phyloP scores from a whole-genome alignment of 1,139 yeast species.

The Yamadazyma epiphylla region DNA sequence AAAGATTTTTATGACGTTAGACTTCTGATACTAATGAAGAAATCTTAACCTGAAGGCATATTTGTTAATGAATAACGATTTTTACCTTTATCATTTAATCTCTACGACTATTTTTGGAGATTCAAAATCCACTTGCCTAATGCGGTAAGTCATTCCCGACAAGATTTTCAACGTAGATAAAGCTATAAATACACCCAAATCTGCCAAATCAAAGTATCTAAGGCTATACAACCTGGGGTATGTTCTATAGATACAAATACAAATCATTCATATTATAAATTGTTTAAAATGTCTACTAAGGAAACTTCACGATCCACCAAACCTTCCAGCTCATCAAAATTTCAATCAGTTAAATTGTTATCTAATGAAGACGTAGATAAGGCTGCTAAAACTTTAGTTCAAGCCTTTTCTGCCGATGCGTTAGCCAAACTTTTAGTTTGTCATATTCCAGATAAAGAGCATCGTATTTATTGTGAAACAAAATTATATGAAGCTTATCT shows the following conservation, averaged over 20 bases:
- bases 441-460: conserved; percentile 36
- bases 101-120: too few relatives aligned
- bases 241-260: neutral
- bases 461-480: conserved; percentile 39
- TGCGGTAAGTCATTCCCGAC: too few relatives aligned
- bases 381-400: conserved; percentile 52
- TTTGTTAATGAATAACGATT: neutral
- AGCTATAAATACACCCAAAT: too few relatives aligned
- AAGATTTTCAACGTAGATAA: too few relatives aligned
- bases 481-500: conserved; percentile 55
- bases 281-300: conserved; percentile 1
- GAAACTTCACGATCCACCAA: conserved; percentile 1
- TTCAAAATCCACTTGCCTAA: too few relatives aligned
- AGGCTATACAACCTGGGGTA: too few relatives aligned
- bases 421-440: conserved; percentile 47
- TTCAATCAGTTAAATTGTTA: conserved; percentile 22
- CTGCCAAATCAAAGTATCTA: too few relatives aligned
- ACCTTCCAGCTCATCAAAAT: conserved; percentile 5
- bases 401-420: conserved; percentile 49
- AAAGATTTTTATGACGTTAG: conserved; percentile 21
- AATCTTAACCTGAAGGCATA: neutral
- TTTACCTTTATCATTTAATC: too few relatives aligned
- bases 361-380: conserved; percentile 43
- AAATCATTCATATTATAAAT: neutral
- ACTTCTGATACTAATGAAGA: conserved; percentile 17